Base-by-base conservation (phyloP, 257 asterid species). In the Fraxinus cuspidata region DNA sequence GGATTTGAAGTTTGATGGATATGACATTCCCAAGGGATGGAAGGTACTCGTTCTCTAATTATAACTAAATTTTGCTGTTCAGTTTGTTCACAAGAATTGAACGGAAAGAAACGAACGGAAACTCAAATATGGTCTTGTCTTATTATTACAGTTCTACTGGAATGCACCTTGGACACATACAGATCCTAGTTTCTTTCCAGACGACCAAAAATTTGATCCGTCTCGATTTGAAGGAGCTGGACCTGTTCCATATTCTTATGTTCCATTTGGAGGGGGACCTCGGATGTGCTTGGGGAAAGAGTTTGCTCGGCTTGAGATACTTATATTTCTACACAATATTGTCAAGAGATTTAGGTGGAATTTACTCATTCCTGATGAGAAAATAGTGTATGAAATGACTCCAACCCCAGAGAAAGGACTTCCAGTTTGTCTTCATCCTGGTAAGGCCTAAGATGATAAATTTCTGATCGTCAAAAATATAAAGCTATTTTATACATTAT, bases 21-120 rank as follows among this genome's bases (percentile, higher is more conserved):
- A 90, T 71, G 78, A 76, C 90, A 90, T 92, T 71, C 98, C 96
- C 73, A 92, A 88, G 80, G 98, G 98, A 73, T 92, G 97, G 98
- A 93, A 93, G 96, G 97, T 92, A 77, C 3, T 12, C 51, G 3
- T 44, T 67, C 9, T 58, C n/a, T 42, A 31, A 35, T 44, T 51
- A 5, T 42, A 28, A 49, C 9, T 51, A 12, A 7, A 34, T 64
- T 60, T 60, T 49, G 51, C 21, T 9, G 27, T 51, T 60, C 73
- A 51, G 56, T 47, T 11, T 40, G 47, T 40, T 40, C 47, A 9
- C 3, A 40, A 40, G 47, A 35, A 35, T 35, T 35, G 40, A 6
- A 35, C 10, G 1, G 12, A 40, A 40, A 38, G 44, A 38, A 38
- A 38, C 44, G 13, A 40, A 40, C 13, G 18, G 21, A 47, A 47